Conservation (phyloP, 2,329 filamentous ascomycete species). For the Rhinocladiella mackenziei region DNA sequence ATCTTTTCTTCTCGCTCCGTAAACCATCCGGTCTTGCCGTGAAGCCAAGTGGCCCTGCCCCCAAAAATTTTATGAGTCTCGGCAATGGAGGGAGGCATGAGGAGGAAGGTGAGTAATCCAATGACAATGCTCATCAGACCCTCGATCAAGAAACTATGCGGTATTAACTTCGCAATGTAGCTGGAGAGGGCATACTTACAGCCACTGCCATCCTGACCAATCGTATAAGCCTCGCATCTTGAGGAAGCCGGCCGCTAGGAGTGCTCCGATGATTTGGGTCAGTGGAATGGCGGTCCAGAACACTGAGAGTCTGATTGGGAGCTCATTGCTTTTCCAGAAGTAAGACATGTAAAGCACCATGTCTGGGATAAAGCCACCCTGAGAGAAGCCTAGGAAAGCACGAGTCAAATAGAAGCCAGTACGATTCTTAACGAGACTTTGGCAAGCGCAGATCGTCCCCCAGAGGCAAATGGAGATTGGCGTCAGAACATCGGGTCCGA, state of each 20-base stretch:
- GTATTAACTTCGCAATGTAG: neutral
- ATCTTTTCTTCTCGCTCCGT: slow-evolving; percentile 62
- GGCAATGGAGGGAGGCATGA: slow-evolving; percentile 37
- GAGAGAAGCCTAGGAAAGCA: slow-evolving; percentile 43
- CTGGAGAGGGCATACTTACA: neutral
- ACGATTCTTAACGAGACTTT: slow-evolving; percentile 43
- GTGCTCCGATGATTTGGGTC: slow-evolving; percentile 18
- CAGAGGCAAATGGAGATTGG: slow-evolving; percentile 51
- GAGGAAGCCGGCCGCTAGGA: slow-evolving; percentile 20
- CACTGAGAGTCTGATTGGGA: slow-evolving; percentile 62
- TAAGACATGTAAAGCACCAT: slow-evolving; percentile 44
- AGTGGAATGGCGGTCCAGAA: slow-evolving; percentile 63
- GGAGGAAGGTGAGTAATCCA: slow-evolving; percentile 41
- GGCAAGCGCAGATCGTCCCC: slow-evolving; percentile 46
- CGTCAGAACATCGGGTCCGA: slow-evolving; percentile 53
- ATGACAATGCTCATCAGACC: slow-evolving; percentile 42
- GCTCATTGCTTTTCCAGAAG: slow-evolving; percentile 68
- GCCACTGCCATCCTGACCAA: slow-evolving; percentile 29
- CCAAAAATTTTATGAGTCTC: slow-evolving; percentile 37
- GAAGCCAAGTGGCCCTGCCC: slow-evolving; percentile 47
- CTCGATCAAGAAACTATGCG: slow-evolving; percentile 37
- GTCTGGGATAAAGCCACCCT: slow-evolving; percentile 52
- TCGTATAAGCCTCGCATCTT: slow-evolving; percentile 27
- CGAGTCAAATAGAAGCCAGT: slow-evolving; percentile 38
- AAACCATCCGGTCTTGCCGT: slow-evolving; percentile 59